These are phyloP conservation scores for Whalleya microplaca DNA, from an alignment of 2,329 filamentous ascomycete genomes.

Conservation along the genomic window DNA sequence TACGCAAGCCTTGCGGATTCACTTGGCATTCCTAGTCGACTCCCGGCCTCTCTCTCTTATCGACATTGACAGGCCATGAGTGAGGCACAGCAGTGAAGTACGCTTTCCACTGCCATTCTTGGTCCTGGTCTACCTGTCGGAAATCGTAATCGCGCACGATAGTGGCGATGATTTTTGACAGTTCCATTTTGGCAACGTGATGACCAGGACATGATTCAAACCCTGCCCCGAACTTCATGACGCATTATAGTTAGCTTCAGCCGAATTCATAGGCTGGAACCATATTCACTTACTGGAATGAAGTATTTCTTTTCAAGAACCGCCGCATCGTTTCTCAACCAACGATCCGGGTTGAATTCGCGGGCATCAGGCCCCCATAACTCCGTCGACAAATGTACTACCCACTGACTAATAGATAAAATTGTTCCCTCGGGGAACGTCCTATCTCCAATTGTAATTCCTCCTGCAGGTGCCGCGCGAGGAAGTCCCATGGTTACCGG, in stretches of 20 bases:
- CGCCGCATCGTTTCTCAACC: constrained; percentile 20
- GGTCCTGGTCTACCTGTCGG: constrained; percentile 22
- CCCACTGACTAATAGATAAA: constrained; percentile 29
- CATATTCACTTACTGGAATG: constrained; percentile 21
- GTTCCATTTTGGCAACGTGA: constrained; percentile 25
- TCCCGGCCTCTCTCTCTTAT: constrained; percentile 13
- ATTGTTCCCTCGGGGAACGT: constrained; percentile 35
- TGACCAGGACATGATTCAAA: constrained; percentile 26
- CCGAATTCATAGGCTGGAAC: background rate
- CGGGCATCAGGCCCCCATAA: constrained; percentile 20
- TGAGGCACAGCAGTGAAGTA: constrained; percentile 32
- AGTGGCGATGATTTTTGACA: constrained; percentile 25
- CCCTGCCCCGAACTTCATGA: constrained; percentile 17
- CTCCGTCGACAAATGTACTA: constrained; percentile 33
- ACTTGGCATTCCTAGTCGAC: too few species aligned
- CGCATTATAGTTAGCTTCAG: background rate
- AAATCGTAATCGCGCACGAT: constrained; percentile 28
- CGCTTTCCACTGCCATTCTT: constrained; percentile 33
- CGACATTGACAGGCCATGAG: constrained; percentile 26
- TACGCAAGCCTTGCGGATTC: too few species aligned
- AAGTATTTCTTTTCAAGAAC: constrained; percentile 24
- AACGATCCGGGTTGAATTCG: constrained; percentile 29
- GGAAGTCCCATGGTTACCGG: constrained; percentile 35
- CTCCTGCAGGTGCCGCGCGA: constrained; percentile 31
- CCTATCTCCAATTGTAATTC: constrained; percentile 32